Percentiles rank a stretch among this genome's conserved stretches.
These are phyloP conservation scores for Agaricus bisporus DNA, from an alignment of 768 basidiomycete species.

Conservation along the genomic window DNA sequence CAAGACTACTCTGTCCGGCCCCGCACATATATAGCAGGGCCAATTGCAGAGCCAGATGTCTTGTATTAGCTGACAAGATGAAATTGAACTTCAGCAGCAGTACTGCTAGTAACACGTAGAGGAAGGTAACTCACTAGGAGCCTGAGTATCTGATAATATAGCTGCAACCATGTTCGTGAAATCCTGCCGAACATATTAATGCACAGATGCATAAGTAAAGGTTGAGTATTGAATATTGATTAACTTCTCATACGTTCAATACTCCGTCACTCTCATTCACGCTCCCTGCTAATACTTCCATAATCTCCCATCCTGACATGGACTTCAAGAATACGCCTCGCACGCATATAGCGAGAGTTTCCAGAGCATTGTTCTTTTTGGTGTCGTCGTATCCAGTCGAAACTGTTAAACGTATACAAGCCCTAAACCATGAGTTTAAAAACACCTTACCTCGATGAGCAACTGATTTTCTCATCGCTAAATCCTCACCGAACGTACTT, in stretches of 20 bases:
- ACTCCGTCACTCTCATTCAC: constrained; percentile 50
- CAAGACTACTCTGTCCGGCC: constrained; percentile 58
- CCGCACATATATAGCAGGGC: constrained; percentile 54
- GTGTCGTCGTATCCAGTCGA: constrained; percentile 27
- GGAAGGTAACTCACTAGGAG: constrained; percentile 33
- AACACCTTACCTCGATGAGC: constrained; percentile 38
- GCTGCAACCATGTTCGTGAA: constrained; percentile 43
- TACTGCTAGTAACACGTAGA: background rate
- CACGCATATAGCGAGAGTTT: constrained; percentile 42
- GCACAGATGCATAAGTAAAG: too few species aligned
- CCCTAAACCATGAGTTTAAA: constrained; percentile 41
- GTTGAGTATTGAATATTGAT: background rate
- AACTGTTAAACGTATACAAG: constrained; percentile 36
- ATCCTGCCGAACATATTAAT: constrained; percentile 25
- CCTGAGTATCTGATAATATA: constrained; percentile 36
- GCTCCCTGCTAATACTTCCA: constrained; percentile 62
- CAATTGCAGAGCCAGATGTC: constrained; percentile 51
- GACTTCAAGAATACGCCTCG: constrained; percentile 50
- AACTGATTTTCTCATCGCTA: background rate
- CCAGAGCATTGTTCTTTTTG: constrained; percentile 39
- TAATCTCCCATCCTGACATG: constrained; percentile 64
- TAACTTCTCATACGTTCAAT: constrained; percentile 31
- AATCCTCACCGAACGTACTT: constrained; percentile 33
- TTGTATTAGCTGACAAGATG: constrained; percentile 32
- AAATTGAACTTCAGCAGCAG: background rate